Base-by-base conservation (phyloP, 805 yeast genomes). In the Ogataea glucozyma region DNA sequence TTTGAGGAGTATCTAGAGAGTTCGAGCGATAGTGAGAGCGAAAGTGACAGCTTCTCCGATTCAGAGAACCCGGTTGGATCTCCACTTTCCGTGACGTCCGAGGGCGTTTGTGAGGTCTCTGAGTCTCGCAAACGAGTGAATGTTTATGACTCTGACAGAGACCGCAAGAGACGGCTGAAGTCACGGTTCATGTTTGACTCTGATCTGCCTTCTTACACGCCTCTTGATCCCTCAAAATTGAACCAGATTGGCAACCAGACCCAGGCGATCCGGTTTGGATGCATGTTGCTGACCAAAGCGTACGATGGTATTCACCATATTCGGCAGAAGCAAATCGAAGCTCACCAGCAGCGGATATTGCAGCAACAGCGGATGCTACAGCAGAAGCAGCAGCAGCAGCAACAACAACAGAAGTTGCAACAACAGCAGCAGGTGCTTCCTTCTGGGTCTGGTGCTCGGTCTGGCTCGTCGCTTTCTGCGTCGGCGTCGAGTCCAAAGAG, bases 261-360 rank as follows among this genome's bases (percentile, higher is more conserved):
- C 1, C 97, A 90, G 64, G 82, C 86, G 1, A 86, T 91, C 22
- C 72, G 97, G 46, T 90, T 90, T 65, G 96, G 97, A 7, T 79
- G 95, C 6, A 89, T 89, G 97, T 66, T 91, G 23, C 71, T 89
- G 31, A 79, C 93, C 4, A 91, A 90, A 62, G 83, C 97, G 0
- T 86, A 86, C 58, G 97, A 89, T 41, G 88, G 54, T 88, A 89
- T 58, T 84, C 90, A 16, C 80, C 86, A 42, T 75, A 79, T 56
- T 81, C 81, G 64, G 74, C 93, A 52, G 81, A 83, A 65, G 26
- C 66, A 89, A 78, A 64, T 82, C 65, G 69, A 60, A 43, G 60
- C 65, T 16, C 67, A 65, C 44, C 70, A 66, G 41, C 62, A 64
- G 51, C 47, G 60, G 12, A n/a, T 57, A 16, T 40, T 58, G 8